These are phyloP conservation scores for Suillus fuscotomentosus DNA, from an alignment of 768 basidiomycete species.

Conservation along the genomic window DNA sequence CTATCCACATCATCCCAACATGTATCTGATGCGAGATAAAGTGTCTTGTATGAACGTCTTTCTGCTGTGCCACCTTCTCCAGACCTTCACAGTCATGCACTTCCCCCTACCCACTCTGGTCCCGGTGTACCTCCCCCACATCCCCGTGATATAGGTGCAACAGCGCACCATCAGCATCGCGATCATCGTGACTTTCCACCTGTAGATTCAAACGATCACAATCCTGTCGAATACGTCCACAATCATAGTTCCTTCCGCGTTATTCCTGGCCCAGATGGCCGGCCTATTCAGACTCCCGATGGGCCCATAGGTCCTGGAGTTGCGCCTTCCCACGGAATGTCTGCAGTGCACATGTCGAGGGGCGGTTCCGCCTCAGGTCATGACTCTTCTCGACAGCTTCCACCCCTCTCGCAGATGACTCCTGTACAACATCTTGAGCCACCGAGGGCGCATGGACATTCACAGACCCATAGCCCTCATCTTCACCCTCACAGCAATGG, in stretches of 20 bases:
- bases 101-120: constrained; percentile 32
- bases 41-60: constrained; percentile 79
- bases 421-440: constrained; percentile 40
- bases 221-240: constrained; percentile 48
- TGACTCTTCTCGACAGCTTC: constrained; percentile 46
- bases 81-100: constrained; percentile 41
- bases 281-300: constrained; percentile 49
- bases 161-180: constrained; percentile 27
- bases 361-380: constrained; percentile 41
- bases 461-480: constrained; percentile 39
- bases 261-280: constrained; percentile 46
- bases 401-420: constrained; percentile 46
- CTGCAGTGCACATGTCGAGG: constrained; percentile 40
- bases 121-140: constrained; percentile 37
- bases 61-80: constrained; percentile 59
- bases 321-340: constrained; percentile 36
- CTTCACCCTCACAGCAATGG: constrained; percentile 41
- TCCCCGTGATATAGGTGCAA: constrained; percentile 18
- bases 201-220: constrained; percentile 46
- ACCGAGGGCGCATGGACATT: constrained; percentile 32
- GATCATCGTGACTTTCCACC: constrained; percentile 38
- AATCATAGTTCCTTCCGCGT: constrained; percentile 48
- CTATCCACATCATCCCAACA: background rate
- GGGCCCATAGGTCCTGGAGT: constrained; percentile 43
- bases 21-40: constrained; percentile 33